Evolutionary conservation across 176 grass and related monocot genomes (phyloP), one percentile per base, ranked within the genome.

Genomic region (Puccinellia tenuiflora): DNA sequence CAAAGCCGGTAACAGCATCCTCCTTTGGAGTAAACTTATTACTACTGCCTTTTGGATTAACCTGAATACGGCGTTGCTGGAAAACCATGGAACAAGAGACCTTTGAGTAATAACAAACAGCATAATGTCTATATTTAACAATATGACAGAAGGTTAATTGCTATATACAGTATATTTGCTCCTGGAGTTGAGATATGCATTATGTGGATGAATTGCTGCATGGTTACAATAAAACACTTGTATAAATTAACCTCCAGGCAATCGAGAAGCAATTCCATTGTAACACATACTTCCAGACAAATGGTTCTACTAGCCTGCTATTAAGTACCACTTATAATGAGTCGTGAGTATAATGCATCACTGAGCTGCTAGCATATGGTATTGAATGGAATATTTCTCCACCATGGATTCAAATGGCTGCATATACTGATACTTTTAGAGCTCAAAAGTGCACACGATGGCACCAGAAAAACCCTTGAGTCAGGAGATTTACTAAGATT

Each of bases 21-120:
- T 89, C 95, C 85, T 94, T 91, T 81, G 92, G 86, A 78, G 86
- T 92, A 48, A 91, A 92, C 84, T 94, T 97, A 69, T 88, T 85
- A 35, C 85, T 91, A 48, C 77, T 76, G 90, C 87, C 84, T 84
- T 90, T 92, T 24, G 93, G 85, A 81, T 95, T 96, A 82, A 80
- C 78, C 45, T 89, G 91, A 85, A 90, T 81, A 7, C 85, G 83
- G 16, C 83, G 85, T 71, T 90, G 84, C 93, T 96, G 84, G 30
- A 62, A 80, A 83, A 28, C 11, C 39, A 88, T 17, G 31, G 33
- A 83, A 86, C 29, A 66, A 31, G 50, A 74, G 69, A 79, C 25
- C 56, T 48, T 79, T 67, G 37, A 90, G 65, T 74, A 79, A 65
- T 14, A 39, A 57, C n/a, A 86, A 89, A 73, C 21, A 63, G 5